Evolutionary conservation across 495 filamentous ascomycete species (phyloP), one percentile per base, ranked within the genome.

Genomic region (Aspergillus homomorphus): DNA sequence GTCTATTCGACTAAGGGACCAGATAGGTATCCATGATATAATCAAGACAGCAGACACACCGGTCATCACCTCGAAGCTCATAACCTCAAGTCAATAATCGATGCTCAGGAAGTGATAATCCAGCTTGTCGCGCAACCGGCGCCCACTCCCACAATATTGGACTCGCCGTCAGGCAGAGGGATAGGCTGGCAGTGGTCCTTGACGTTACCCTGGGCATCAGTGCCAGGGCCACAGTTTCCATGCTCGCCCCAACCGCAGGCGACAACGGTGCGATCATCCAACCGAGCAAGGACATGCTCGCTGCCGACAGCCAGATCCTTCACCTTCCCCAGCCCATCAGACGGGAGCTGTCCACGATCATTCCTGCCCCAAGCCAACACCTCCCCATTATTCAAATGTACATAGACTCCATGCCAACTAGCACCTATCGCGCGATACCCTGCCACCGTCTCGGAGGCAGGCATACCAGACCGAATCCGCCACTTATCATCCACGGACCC

Each of bases 171-270:
- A n/a, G 77, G 69, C 44, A 82, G 72, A n/a, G 76, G 75, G 63
- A 91, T 80, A 16, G 80, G 65, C 62, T 84, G 89, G 73, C 83
- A 86, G 58, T 72, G 72, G 9, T 80, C 87, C 46, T 84, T 85
- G 30, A 89, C 83, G 68, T 89, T 82, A 3, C 87, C 83, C 60
- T 75, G 73, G n/a, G 71, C 62, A 73, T 85, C 78, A 3, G 75
- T 83, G 45, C 79, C 76, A 3, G 83, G 78, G 15, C 94, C 94
- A 70, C 94, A 98, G 72, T 98, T 98, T 12, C 94, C 94, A 80
- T 98, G 94, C 75, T 96, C 91, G 1, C 91, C 92, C 93, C 94
- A 98, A 16, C 94, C 94, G 89, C 92, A 97, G 3, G 87, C 81
- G 42, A 90, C 69, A 14, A 96, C 72, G 20, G 65, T 73, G 1